phyloP scores from a whole-genome alignment of 1,139 yeast genomes.

The Candida tetrigidarum region DNA sequence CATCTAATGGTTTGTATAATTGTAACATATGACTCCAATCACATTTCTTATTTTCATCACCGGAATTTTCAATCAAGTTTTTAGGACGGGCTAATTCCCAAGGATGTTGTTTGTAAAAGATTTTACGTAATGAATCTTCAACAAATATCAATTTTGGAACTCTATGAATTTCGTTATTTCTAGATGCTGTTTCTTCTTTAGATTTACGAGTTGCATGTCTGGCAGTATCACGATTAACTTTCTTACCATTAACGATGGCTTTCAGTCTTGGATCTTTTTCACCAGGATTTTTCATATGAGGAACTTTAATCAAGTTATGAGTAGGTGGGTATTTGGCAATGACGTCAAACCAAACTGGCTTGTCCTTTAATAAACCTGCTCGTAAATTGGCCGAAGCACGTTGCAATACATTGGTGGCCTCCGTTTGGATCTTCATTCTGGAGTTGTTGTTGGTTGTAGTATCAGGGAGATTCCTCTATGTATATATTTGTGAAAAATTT shows the following conservation, averaged over 20 bases:
- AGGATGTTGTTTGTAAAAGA: slow-evolving; percentile 92
- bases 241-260: no score
- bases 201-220: slow-evolving; percentile 58
- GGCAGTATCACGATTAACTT: no score
- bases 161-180: slow-evolving; percentile 43
- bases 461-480: no score
- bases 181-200: slow-evolving; percentile 26
- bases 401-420: slow-evolving; percentile 73
- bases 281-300: slow-evolving; percentile 35
- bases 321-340: slow-evolving; percentile 83
- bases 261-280: slow-evolving; percentile 16
- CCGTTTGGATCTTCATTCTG: slow-evolving; percentile 66
- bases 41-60: slow-evolving; percentile 51
- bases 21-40: slow-evolving; percentile 87
- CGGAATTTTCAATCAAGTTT: slow-evolving; percentile 74
- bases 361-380: slow-evolving; percentile 64
- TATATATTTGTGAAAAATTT: slow-evolving; percentile 4
- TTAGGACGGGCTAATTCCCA: slow-evolving; percentile 99
- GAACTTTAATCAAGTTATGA: slow-evolving; percentile 56
- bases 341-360: slow-evolving; percentile 89
- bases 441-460: no score
- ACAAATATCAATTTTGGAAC: slow-evolving; percentile 69
- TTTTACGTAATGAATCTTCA: slow-evolving; percentile 81
- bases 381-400: slow-evolving; percentile 73
- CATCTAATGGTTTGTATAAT: slow-evolving; percentile 74